phyloP scores from a whole-genome alignment of 108 stramenopile species.

The Epipyxis sp. region DNA sequence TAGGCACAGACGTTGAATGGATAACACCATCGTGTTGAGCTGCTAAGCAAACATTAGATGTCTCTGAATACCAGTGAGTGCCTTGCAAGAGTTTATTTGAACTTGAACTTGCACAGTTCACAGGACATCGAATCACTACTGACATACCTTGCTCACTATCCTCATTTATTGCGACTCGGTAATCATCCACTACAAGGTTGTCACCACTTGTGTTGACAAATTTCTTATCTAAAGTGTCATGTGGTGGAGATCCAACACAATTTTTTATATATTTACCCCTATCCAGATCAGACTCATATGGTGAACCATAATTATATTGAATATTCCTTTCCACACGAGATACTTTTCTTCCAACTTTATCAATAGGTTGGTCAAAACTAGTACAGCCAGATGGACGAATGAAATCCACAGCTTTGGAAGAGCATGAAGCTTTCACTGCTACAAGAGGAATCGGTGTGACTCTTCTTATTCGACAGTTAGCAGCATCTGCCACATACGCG shows the following conservation, averaged over 20 bases:
- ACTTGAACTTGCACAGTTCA: conserved; percentile 36
- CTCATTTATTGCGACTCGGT: conserved; percentile 49
- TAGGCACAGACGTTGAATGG: conserved; percentile 24
- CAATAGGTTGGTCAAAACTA: conserved; percentile 70
- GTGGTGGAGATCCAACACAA: conserved; percentile 74
- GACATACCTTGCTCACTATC: conserved; percentile 71
- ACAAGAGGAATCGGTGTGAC: conserved; percentile 48
- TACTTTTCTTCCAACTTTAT: conserved; percentile 55
- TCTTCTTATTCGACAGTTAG: conserved; percentile 63
- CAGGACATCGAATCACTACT: conserved; percentile 60
- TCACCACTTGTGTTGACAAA: conserved; percentile 37
- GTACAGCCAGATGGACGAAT: conserved; percentile 70
- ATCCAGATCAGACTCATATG: conserved; percentile 46
- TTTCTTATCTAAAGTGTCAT: conserved; percentile 52
- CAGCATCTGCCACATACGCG: conserved; percentile 63
- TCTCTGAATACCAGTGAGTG: conserved; percentile 60
- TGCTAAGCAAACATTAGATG: conserved; percentile 63
- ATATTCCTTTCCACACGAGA: conserved; percentile 66
- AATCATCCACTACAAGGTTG: conserved; percentile 64
- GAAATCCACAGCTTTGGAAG: conserved; percentile 53
- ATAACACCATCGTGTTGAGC: conserved; percentile 67
- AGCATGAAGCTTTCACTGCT: conserved; percentile 55
- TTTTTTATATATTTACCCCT: conserved; percentile 60
- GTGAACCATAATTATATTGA: conserved; percentile 61
- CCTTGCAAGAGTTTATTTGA: conserved; percentile 28